A percentile compares a stretch with the other conserved stretches of the same genome.
Evolutionary conservation across 192 early-diverging fungal genomes (phyloP).

Genomic region (Coemansia sp.): DNA sequence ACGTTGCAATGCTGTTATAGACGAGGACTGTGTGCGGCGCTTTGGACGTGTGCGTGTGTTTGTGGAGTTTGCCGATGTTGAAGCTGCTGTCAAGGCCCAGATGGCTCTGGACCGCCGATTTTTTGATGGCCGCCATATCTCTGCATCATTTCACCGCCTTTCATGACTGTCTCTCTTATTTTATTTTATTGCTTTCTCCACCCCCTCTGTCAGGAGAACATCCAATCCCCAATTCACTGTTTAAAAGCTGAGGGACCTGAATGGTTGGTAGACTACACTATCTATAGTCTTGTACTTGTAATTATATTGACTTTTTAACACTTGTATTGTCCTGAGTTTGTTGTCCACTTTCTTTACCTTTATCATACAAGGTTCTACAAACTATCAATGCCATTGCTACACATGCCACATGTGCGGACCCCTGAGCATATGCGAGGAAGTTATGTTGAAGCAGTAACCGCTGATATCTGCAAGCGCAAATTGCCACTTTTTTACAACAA

Average conservation of each 20-base stretch:
- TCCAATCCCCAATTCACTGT: no score
- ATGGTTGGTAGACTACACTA: no score
- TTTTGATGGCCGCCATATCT: constrained; percentile 43
- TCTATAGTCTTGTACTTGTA: background rate
- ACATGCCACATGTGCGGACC: background rate
- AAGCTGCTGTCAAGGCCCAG: constrained; percentile 23
- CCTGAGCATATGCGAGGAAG: background rate
- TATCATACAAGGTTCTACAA: background rate
- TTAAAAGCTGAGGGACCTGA: no score
- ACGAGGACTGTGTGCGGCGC: constrained; percentile 2
- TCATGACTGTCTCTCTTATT: background rate
- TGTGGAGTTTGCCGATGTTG: constrained; percentile 35
- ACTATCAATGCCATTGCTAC: background rate
- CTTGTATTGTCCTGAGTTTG: background rate
- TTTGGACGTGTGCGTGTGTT: constrained; percentile 26
- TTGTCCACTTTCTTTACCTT: background rate
- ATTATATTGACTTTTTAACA: background rate
- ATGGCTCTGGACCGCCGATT: constrained; percentile 34
- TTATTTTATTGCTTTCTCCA: background rate
- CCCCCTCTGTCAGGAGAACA: background rate
- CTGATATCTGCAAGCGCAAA: background rate
- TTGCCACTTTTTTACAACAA: background rate
- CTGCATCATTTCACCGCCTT: constrained; percentile 18
- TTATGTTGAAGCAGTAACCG: constrained; percentile 1
- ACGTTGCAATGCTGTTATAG: constrained; percentile 9